A percentile compares a stretch with the other conserved stretches of the same genome.
phyloP scores from a whole-genome alignment of 805 yeast genomes.

The Candida xyloterini region DNA sequence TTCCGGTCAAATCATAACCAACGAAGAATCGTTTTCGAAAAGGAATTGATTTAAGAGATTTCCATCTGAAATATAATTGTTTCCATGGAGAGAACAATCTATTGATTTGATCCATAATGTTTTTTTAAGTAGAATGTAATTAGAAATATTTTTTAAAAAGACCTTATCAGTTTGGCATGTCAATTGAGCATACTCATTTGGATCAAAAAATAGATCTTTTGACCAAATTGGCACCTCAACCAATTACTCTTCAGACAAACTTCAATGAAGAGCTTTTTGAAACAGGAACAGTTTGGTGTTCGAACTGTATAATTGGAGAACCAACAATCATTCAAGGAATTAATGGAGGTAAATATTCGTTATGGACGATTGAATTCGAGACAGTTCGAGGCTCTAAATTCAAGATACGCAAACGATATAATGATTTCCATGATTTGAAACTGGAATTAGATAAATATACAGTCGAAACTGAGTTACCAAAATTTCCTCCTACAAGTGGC shows the following conservation, averaged over 20 bases:
- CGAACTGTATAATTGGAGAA: conserved; percentile 30
- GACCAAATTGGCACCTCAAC: conserved; percentile 36
- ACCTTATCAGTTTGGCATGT: conserved; percentile 5
- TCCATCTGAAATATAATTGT: conserved; percentile 53
- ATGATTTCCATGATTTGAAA: conserved; percentile 56
- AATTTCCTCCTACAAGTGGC: conserved; percentile 48
- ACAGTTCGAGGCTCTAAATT: conserved; percentile 38
- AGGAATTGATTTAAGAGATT: conserved; percentile 61
- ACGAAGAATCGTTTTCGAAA: conserved; percentile 66
- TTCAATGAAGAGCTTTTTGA: conserved; percentile 10
- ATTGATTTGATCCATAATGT: conserved; percentile 46
- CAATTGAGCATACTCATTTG: conserved; percentile 16
- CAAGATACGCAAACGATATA: conserved; percentile 55
- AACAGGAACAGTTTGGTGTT: conserved; percentile 28
- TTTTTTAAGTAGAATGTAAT: not conserved
- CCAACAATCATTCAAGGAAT: conserved; percentile 30
- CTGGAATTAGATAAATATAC: conserved; percentile 39
- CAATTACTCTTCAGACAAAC: conserved; percentile 38
- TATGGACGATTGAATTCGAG: conserved; percentile 30
- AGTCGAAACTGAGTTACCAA: conserved; percentile 39
- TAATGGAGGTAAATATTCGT: conserved; percentile 27
- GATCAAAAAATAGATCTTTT: conserved; percentile 11
- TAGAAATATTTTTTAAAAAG: conserved; percentile 3
- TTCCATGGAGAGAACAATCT: conserved; percentile 49
- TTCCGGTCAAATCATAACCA: conserved; percentile 79